Base-by-base conservation (phyloP, 2,329 filamentous ascomycete genomes). In the Immersiporthe knoxdaviesiana region DNA sequence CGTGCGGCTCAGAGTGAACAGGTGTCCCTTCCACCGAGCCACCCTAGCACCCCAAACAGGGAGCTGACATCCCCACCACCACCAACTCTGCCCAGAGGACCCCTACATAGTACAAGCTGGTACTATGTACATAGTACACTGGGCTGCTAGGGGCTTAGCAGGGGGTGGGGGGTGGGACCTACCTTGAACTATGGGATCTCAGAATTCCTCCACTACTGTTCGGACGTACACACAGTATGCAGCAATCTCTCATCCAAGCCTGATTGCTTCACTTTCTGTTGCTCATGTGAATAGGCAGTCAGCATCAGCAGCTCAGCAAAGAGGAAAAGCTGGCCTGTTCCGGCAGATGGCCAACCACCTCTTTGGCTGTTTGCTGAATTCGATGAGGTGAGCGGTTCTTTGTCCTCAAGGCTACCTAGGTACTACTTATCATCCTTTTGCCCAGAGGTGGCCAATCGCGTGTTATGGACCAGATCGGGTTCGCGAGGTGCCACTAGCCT, bases 1-100 rank as follows among this genome's bases (percentile, higher is more conserved):
- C 37, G 37, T 44, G 41, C 24, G 14, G 44, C 30, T 11, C 44
- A n/a, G 56, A 67, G 65, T 67, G 56, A 62, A 67, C 65, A 67
- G 56, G 56, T 67, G 65, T 67, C 65, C 65, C 65, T 67, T 67
- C 56, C 41, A 63, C n/a, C n/a, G n/a, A n/a, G n/a, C n/a, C n/a
- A n/a, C 61, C 47, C 47, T 50, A 50, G 59, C 24, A 8, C 27
- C n/a, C 41, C 41, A 11, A n/a, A 21, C 44, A 47, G 18, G 21
- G 44, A 47, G 44, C 44, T 47, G 44, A 47, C 11, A 39, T 10
- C 37, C 59, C 59, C 59, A 35, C 59, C 59, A 41, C 59, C 59
- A 41, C 12, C 8, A 39, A 30, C 59, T 61, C 27, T 35, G 54
- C 27, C 54, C n/a, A n/a, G n/a, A 2, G 54, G 54, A 59, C 54